Evolutionary conservation across 148 eudicot species (phyloP).

Genomic region (Vaccinium myrtillus): DNA sequence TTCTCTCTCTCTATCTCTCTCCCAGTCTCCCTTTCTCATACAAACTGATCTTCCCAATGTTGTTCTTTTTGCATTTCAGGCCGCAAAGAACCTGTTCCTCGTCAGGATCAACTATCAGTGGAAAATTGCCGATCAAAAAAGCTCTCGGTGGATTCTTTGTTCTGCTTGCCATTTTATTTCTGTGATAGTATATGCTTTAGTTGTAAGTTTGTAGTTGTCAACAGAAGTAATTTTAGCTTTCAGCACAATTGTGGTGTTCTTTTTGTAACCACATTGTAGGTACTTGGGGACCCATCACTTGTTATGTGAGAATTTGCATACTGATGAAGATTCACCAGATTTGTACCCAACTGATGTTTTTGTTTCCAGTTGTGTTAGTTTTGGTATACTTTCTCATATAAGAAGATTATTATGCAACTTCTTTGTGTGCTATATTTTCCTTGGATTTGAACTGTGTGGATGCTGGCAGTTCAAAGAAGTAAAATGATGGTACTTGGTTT

Average conservation of each 20-base stretch:
- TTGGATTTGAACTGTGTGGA: neutral
- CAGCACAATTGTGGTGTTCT: neutral
- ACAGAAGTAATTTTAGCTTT: neutral
- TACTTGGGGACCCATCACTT: neutral
- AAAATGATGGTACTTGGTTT: neutral
- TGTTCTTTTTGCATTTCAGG: neutral
- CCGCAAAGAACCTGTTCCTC: constrained; percentile 1
- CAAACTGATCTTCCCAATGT: neutral
- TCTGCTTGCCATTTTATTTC: neutral
- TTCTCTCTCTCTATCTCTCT: neutral
- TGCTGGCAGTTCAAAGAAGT: neutral
- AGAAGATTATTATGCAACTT: neutral
- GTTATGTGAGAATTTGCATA: neutral
- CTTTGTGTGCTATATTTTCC: neutral
- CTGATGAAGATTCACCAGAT: neutral
- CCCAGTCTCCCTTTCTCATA: neutral
- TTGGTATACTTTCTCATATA: neutral
- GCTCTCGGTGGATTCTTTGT: neutral
- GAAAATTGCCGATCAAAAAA: no score
- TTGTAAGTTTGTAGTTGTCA: neutral
- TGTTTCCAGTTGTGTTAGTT: neutral
- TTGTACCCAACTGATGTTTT: neutral
- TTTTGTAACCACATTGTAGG: neutral
- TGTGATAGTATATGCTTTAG: neutral
- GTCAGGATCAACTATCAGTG: neutral